Base-by-base conservation (phyloP, 73 alveolate species). In the Loxodes magnus region DNA sequence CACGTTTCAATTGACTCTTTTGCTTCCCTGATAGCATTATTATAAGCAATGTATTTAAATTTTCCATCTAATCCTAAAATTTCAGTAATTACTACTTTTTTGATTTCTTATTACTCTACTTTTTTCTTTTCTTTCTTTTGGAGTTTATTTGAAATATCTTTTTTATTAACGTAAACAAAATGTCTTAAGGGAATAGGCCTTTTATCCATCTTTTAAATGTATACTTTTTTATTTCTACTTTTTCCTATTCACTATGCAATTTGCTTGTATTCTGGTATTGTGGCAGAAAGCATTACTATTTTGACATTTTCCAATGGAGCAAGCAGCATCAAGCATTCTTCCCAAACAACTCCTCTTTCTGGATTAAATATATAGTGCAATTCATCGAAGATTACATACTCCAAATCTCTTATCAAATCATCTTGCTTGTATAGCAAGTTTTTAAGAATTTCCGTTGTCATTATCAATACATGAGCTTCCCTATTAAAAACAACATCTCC, bases 291-390 rank as follows among this genome's bases (percentile, higher is more conserved):
- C 96, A 91, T 82, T 21, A 91, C 93, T 39, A 92, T 63, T 38
- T 86, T 77, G 19, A 92, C 79, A 51, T 62, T 61, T n/a, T n/a
- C n/a, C n/a, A n/a, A n/a, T 21, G 51, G 88, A 2, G 99, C 98
- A 26, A 92, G 67, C 72, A 93, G 76, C 53, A 93, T 82, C 49
- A 94, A 70, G 26, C 87, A 80, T 54, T 94, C 99, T 65, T 94
- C 99, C 99, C 99, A 94, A 3, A 93, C 99, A 64, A 67, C 86
- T 4, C 99, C 99, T 66, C 99, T 66, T 41, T 92, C 98, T 31
- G 74, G 51, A 54, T 94, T 97, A 51, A 92, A 85, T 17, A 94
- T 81, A 57, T 91, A 92, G 75, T 94, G 99, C 6, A 92, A 70
- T 28, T 65, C 78, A 78, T 90, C 98, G 67, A 90, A 84, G 48